Evolutionary conservation across 2,329 filamentous ascomycete genomes (phyloP).

Genomic region (Colletotrichum tropicicola): DNA sequence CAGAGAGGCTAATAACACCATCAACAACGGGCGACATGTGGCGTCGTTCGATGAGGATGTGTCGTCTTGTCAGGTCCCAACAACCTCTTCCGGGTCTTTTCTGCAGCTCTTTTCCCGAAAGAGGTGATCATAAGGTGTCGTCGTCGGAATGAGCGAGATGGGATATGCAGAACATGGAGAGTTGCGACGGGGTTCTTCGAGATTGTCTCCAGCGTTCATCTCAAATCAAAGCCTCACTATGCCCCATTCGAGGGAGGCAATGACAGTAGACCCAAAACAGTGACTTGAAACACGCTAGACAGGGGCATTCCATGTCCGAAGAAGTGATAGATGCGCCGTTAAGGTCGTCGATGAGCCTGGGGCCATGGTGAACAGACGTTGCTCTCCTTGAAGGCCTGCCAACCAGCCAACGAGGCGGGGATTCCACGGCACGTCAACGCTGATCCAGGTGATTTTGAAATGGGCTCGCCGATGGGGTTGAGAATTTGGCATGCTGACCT

Average conservation of each 20-base stretch:
- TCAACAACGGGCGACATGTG: conserved; percentile 6
- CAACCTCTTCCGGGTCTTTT: conserved; percentile 12
- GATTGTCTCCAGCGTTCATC: conserved; percentile 32
- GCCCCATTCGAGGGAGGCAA: conserved; percentile 10
- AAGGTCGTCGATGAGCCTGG: conserved; percentile 30
- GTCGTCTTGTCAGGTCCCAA: conserved; percentile 8
- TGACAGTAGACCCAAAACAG: conserved; percentile 25
- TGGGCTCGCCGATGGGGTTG: conserved; percentile 18
- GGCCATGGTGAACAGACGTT: conserved; percentile 16
- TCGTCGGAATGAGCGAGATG: conserved; percentile 31
- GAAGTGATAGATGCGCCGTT: conserved; percentile 22
- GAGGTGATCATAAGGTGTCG: conserved; percentile 27
- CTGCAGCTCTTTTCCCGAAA: conserved; percentile 26
- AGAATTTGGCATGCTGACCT: conserved; percentile 15
- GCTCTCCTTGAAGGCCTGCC: conserved; percentile 11
- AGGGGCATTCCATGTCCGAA: conserved; percentile 14
- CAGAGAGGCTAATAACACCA: conserved; percentile 14
- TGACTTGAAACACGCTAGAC: conserved; percentile 33
- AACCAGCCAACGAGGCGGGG: conserved; percentile 27
- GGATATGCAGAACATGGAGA: conserved; percentile 30
- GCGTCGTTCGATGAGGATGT: conserved; percentile 22
- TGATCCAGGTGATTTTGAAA: conserved; percentile 22
- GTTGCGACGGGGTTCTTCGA: conserved; percentile 28
- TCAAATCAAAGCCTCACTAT: conserved; percentile 32
- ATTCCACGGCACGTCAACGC: conserved; percentile 17